Base-by-base conservation (phyloP, 768 basidiomycete genomes). In the Agaricus subrufescens region DNA sequence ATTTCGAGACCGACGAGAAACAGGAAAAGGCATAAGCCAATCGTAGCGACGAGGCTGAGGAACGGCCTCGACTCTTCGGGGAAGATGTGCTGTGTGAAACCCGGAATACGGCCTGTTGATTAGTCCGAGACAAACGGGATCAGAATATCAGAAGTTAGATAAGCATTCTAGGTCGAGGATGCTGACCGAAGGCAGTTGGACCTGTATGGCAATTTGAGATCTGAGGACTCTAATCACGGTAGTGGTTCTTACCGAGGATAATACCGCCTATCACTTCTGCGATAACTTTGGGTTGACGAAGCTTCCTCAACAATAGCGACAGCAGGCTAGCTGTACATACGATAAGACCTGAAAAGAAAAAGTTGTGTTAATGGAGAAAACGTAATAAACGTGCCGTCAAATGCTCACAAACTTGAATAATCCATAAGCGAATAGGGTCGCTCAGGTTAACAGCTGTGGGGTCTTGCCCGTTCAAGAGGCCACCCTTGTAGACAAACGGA, bases 1-100 rank as follows among this genome's bases (percentile, higher is more conserved):
- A 97, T 94, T 74, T 93, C 91, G 34, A 96, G 84, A 3, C 96
- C 96, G 40, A 98, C 88, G 58, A 98, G 80, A 73, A 97, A 98
- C 12, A 98, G 81, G 71, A 93, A 94, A 44, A 94, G 81, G 60
- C 86, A 87, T 4, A 92, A 79, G 5, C 91, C 96, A 59, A 98
- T 91, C 62, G 92, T 91, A 12, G 96, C 91, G 15, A 89, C 85
- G 19, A 98, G 85, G 53, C 84, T 85, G 26, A 98, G 84, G 67
- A 87, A 95, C 0, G 93, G 78, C 5, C 80, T 67, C 0, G 92
- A 94, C 0, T 74, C 73, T 0, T 66, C 1, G 0, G 96, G 94
- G 68, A 98, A 98, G 52, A 97, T 85, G 66, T 85, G 84, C 45
- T 88, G 53, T 0, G 93, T 87, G 72, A 98, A 98, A 4, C 88